Conservation (phyloP, 192 early-diverging fungal species). For the Gorgonomyces haynaldii region DNA sequence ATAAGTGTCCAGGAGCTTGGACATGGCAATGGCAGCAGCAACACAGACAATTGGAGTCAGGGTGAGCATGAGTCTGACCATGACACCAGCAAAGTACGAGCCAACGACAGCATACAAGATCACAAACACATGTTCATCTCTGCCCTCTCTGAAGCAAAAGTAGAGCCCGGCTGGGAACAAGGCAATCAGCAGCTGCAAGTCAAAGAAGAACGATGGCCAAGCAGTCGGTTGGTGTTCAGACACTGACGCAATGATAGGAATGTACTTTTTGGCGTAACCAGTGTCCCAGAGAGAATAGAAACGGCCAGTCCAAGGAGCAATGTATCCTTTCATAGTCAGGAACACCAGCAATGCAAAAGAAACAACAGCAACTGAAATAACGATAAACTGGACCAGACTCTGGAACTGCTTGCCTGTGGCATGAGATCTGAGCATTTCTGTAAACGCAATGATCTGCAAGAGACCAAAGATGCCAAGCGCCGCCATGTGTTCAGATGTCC, state of each 20-base stretch:
- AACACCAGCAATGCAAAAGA: slow-evolving; percentile 55
- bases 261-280: slow-evolving; percentile 98
- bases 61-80: slow-evolving; percentile 98
- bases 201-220: slow-evolving; percentile 99
- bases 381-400: slow-evolving; percentile 55
- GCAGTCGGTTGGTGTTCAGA: slow-evolving; percentile 99
- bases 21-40: slow-evolving; percentile 78
- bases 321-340: slow-evolving; percentile 69
- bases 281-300: slow-evolving; percentile 99
- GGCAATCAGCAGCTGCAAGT: slow-evolving; percentile 91
- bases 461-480: slow-evolving; percentile 95
- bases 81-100: slow-evolving; percentile 98
- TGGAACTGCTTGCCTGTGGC: slow-evolving; percentile 80
- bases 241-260: slow-evolving; percentile 99
- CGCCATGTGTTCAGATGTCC: slow-evolving; percentile 99
- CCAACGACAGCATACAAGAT: slow-evolving; percentile 90
- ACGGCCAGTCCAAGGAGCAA: slow-evolving; percentile 97
- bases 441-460: slow-evolving; percentile 88
- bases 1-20: slow-evolving; percentile 78
- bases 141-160: slow-evolving; percentile 87
- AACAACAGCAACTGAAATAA: slow-evolving; percentile 40
- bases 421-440: slow-evolving; percentile 66
- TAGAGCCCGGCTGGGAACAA: slow-evolving; percentile 96
- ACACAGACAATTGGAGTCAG: slow-evolving; percentile 97
- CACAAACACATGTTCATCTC: slow-evolving; percentile 96